phyloP scores from a whole-genome alignment of 2,329 filamentous ascomycete species.

The Xylaria sp. region DNA sequence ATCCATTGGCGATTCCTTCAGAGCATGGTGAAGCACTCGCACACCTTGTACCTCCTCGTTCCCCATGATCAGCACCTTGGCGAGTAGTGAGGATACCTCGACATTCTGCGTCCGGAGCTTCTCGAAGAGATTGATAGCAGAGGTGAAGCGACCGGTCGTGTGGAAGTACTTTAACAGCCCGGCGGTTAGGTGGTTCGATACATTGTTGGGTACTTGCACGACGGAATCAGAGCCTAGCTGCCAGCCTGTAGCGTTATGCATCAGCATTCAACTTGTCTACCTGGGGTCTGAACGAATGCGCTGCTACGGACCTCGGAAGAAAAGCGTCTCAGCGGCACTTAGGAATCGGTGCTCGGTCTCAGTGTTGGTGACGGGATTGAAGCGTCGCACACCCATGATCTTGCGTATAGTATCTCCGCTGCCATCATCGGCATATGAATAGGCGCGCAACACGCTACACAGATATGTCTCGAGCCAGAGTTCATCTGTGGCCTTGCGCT shows the following conservation, averaged over 20 bases:
- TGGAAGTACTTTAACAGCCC: slow-evolving; percentile 94
- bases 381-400: slow-evolving; percentile 95
- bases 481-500: slow-evolving; percentile 90
- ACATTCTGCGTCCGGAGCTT: slow-evolving; percentile 91
- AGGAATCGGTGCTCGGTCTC: slow-evolving; percentile 97
- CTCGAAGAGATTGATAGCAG: slow-evolving; percentile 96
- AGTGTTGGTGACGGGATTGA: slow-evolving; percentile 98
- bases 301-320: slow-evolving; percentile 78
- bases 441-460: slow-evolving; percentile 91
- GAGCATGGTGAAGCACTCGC: slow-evolving; percentile 83
- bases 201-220: slow-evolving; percentile 95
- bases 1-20: slow-evolving; percentile 95
- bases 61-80: slow-evolving; percentile 90
- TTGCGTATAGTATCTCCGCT: slow-evolving; percentile 94
- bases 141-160: slow-evolving; percentile 92
- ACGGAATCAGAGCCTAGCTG: slow-evolving; percentile 96
- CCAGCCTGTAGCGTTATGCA: slow-evolving; percentile 69
- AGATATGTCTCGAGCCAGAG: slow-evolving; percentile 98
- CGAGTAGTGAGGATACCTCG: slow-evolving; percentile 91
- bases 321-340: slow-evolving; percentile 91
- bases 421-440: slow-evolving; percentile 95
- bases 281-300: neutral
- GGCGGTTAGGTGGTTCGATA: slow-evolving; percentile 95
- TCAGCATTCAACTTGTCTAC: slow-evolving; percentile 16
- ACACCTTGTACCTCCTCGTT: slow-evolving; percentile 98